Evolutionary conservation across 2,329 filamentous ascomycete species (phyloP), one percentile per base, ranked within the genome.

Genomic region (Simplicillium aogashimaense): DNA sequence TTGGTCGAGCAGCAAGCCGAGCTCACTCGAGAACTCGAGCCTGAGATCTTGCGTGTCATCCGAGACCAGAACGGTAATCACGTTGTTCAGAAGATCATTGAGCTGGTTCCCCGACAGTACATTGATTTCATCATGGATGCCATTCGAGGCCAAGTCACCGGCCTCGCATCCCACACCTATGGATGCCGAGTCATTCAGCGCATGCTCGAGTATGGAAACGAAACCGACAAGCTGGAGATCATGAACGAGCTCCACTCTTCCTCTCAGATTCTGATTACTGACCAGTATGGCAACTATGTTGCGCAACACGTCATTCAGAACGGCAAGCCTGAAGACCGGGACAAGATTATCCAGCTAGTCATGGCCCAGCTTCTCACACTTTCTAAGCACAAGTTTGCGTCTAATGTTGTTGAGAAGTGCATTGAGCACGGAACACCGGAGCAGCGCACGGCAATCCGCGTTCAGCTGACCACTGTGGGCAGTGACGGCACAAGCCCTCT

Each of bases 221-320:
- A 83, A 32, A 67, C 72, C 2, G 83, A 92, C 52, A 83, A 81
- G 59, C 67, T 71, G 36, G 73, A 72, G 28, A 82, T 97, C 38
- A 74, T 95, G 54, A 65, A 71, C 2, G 90, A 97, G 63, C 71
- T 98, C 16, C 83, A 92, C 54, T 69, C 71, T 9, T 83, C 81
- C 48, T 79, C 85, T 9, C 60, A 75, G 28, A 75, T 72, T 41
- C 75, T 97, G 43, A 85, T 95, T 47, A 78, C 79, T 1, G 86
- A 97, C 53, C 82, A 89, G 48, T 98, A 84, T 54, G 92, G 92
- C 44, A 98, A 98, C 63, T 98, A 98, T 56, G 92, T 98, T 14
- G 83, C 85, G 3, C 92, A 97, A 58, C 87, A 97, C 56, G 79
- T 97, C 38, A 88, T 98, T 45, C 69, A 82, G 44, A 78, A 86